Evolutionary conservation across 2,329 filamentous ascomycete genomes (phyloP).

Genomic region (Pseudogymnoascus pannorum): DNA sequence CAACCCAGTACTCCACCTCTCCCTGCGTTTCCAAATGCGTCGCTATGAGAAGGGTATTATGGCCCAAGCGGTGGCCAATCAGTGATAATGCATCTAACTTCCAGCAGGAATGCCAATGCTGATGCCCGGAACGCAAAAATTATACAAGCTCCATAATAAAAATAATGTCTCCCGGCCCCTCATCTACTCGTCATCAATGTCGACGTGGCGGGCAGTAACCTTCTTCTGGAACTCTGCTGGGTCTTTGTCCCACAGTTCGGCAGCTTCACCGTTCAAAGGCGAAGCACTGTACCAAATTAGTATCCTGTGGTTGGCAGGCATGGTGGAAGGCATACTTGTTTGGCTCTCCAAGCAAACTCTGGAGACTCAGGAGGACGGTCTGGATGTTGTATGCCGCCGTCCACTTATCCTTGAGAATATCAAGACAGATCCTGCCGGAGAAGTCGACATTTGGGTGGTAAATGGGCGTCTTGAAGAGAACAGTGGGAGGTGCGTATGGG

Average conservation of each 20-base stretch:
- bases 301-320: background rate
- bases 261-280: conserved; percentile 91
- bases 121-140: conserved; percentile 1
- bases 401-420: conserved; percentile 99
- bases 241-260: conserved; percentile 90
- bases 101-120: background rate
- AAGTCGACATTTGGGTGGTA: conserved; percentile 99
- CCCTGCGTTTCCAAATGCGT: conserved; percentile 3
- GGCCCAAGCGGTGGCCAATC: conserved; percentile 6
- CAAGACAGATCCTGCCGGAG: conserved; percentile 90
- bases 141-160: conserved; percentile 18
- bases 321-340: conserved; percentile 72
- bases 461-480: conserved; percentile 96
- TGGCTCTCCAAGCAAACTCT: conserved; percentile 90
- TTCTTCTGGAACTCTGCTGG: conserved; percentile 78
- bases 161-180: background rate
- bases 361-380: conserved; percentile 84
- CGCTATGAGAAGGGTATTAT: conserved; percentile 5
- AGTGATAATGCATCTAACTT: conserved; percentile 6
- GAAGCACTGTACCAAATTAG: conserved; percentile 57
- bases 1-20: conserved; percentile 3
- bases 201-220: conserved; percentile 54
- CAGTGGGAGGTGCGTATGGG: conserved; percentile 82
- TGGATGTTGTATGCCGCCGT: conserved; percentile 96
- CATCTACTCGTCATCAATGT: conserved; percentile 55